Base-by-base conservation (phyloP, 805 yeast genomes). In the Kuraishia ogatae region DNA sequence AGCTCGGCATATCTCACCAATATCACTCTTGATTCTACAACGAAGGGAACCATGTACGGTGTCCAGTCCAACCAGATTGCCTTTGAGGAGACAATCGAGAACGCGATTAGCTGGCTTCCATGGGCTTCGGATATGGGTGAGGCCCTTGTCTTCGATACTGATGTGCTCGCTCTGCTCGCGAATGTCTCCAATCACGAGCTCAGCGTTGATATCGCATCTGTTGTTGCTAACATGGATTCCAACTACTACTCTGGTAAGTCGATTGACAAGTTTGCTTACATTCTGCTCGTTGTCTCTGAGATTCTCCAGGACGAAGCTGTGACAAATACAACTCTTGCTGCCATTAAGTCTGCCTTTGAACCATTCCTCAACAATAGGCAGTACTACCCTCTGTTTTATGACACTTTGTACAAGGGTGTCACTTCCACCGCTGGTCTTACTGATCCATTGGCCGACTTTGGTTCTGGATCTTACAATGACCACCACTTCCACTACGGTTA, bases 401-500 rank as follows among this genome's bases (percentile, higher is more conserved):
- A 82, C 62, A 79, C 84, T 7, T 76, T 68, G 56, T 81, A 70
- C 62, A 75, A 76, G 50, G 87, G 87, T 55, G 71, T 83, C 15
- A 78, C 84, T n/a, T 77, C 85, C 1, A 70, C 79, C 46, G 79
- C 78, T 10, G 73, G 74, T 58, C 57, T 56, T 53, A 80, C 80
- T 55, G 78, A 77, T 56, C 61, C 73, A 26, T 71, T 72, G 39
- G 71, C 68, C n/a, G 83, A 80, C 57, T 80, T 64, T 62, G 84
- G 83, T 24, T 63, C 77, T 53, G 71, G 75, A n/a, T 72, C 71
- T 63, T 80, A 80, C 62, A 79, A 79, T 61, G 83, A 80, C 63
- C 84, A 80, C 61, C 83, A 80, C 61, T 80, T 78, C 76, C 84
- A 80, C 61, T 80, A 78, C 60, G 82, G 82, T 21, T 80, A 79